Evolutionary conservation across 179 eudicot genomes (phyloP).

Genomic region (Beta lomatogona): DNA sequence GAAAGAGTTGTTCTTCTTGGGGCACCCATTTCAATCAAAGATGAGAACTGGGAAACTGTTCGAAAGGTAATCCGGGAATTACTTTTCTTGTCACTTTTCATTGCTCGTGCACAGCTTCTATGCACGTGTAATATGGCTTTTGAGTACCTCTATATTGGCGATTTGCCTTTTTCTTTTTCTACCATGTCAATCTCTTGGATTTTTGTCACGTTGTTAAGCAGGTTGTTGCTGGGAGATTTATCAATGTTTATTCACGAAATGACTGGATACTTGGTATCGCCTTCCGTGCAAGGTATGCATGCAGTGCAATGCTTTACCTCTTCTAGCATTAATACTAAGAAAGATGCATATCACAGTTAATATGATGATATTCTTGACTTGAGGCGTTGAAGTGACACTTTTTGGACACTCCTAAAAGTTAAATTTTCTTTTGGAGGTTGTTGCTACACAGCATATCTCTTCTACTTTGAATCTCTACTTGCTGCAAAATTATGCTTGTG

Average conservation of each 20-base stretch:
- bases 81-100: neutral
- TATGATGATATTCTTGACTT: neutral
- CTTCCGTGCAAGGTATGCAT: conserved; percentile 88
- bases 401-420: neutral
- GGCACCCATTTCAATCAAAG: conserved; percentile 79
- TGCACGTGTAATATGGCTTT: conserved; percentile 8
- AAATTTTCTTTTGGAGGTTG: neutral
- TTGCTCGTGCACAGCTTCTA: conserved; percentile 3
- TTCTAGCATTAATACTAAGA: neutral
- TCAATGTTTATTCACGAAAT: conserved; percentile 78
- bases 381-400: neutral
- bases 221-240: conserved; percentile 95
- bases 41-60: conserved; percentile 85
- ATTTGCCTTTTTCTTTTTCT: neutral
- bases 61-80: conserved; percentile 59
- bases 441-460: neutral
- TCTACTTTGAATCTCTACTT: neutral
- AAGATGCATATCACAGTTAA: neutral
- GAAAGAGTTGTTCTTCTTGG: conserved; percentile 98
- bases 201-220: conserved; percentile 34
- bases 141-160: neutral
- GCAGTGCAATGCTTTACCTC: neutral
- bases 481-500: neutral
- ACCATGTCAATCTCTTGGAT: neutral
- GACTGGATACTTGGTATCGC: conserved; percentile 99